These are phyloP conservation scores for Phytophthora pseudosyringae DNA, from an alignment of 352 stramenopile genomes.

Conservation along the genomic window DNA sequence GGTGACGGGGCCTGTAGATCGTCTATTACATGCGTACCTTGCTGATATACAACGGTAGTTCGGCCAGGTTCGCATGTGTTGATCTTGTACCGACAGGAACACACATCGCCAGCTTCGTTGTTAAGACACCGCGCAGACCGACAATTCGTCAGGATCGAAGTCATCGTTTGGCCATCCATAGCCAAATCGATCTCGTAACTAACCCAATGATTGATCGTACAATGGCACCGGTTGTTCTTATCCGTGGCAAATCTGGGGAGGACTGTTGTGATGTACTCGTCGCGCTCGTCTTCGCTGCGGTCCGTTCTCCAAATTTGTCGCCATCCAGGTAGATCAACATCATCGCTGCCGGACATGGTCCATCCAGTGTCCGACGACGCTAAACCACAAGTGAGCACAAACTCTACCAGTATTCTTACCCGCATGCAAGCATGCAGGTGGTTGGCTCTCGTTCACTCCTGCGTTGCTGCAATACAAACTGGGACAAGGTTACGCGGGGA, in stretches of 20 bases:
- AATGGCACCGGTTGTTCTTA: slow-evolving; percentile 6
- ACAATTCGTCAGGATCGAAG: slow-evolving; percentile 3
- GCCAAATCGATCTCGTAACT: background rate
- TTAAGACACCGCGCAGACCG: background rate
- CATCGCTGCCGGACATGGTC: background rate
- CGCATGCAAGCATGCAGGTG: too few species aligned
- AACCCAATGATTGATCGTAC: slow-evolving; percentile 5
- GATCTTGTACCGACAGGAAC: slow-evolving; percentile 9
- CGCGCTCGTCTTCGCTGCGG: background rate
- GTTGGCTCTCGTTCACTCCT: background rate
- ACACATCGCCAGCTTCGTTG: background rate
- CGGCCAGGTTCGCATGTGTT: background rate
- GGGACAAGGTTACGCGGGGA: background rate
- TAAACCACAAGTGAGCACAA: too few species aligned
- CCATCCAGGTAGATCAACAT: background rate
- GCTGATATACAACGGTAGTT: slow-evolving; percentile 2
- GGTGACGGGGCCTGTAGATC: background rate
- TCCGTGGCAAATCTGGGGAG: background rate
- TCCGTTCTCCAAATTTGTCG: background rate
- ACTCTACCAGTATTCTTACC: background rate
- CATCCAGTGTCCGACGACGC: too few species aligned
- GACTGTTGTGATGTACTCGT: slow-evolving; percentile 2
- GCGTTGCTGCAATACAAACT: background rate
- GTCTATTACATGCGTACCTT: slow-evolving; percentile 7
- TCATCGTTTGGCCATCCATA: slow-evolving; percentile 1